phyloP scores from a whole-genome alignment of 2,329 filamentous ascomycete species.

The Sporothrix humicola region DNA sequence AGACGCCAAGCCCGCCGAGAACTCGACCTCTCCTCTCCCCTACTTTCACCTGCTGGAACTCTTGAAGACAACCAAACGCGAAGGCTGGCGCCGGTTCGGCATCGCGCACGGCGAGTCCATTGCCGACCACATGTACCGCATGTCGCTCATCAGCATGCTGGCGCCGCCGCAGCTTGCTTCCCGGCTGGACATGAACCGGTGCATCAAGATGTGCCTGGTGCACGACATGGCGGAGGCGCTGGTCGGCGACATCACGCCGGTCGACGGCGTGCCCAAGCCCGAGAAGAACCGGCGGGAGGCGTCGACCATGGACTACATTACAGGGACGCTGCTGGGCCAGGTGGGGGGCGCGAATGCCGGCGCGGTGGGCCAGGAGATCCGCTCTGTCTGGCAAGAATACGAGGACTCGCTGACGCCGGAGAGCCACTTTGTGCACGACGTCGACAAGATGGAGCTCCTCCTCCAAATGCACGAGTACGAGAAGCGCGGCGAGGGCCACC shows the following conservation, averaged over 20 bases:
- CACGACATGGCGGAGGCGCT: conserved; percentile 98
- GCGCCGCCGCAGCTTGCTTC: conserved; percentile 75
- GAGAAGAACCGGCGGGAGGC: conserved; percentile 91
- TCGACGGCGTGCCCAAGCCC: conserved; percentile 80
- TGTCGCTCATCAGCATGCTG: conserved; percentile 95
- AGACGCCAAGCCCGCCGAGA: conserved; percentile 59
- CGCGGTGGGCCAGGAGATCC: conserved; percentile 69
- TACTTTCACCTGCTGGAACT: conserved; percentile 96
- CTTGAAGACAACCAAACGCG: conserved; percentile 93
- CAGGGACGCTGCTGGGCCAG: conserved; percentile 70
- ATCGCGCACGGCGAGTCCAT: conserved; percentile 85
- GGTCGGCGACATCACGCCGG: conserved; percentile 95
- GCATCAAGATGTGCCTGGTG: conserved; percentile 92
- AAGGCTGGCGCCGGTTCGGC: conserved; percentile 91
- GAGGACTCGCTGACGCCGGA: conserved; percentile 86
- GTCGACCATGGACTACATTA: conserved; percentile 90
- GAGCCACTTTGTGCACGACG: conserved; percentile 89
- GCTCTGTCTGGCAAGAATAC: conserved; percentile 90
- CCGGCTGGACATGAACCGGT: conserved; percentile 77
- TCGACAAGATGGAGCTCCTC: conserved; percentile 95
- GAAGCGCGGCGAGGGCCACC: conserved; percentile 63
- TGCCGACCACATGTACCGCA: conserved; percentile 99
- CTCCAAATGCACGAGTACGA: conserved; percentile 98
- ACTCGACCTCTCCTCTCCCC: conserved; percentile 75
- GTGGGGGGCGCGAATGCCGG: conserved; percentile 55